Conservation (phyloP, 345 rosid species). For the Cardamine occulta region DNA sequence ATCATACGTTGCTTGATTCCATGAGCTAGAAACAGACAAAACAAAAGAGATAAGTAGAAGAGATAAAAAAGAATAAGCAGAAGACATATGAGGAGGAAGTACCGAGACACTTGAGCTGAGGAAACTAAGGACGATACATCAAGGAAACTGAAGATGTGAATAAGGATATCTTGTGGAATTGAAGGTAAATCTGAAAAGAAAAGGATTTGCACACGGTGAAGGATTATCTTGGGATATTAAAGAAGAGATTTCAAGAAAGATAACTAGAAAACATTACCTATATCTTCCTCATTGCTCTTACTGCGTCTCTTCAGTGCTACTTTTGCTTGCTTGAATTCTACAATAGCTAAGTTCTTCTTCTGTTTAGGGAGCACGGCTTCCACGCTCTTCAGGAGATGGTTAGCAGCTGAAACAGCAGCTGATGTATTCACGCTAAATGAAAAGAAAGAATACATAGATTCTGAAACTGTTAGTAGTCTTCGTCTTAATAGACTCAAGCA, state of each 20-base stretch:
- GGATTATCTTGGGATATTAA: background rate
- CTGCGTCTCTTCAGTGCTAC: slow-evolving; percentile 66
- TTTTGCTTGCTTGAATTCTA: slow-evolving; percentile 76
- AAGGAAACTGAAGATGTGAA: slow-evolving; percentile 67
- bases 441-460: background rate
- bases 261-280: slow-evolving; percentile 42
- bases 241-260: background rate
- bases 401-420: slow-evolving; percentile 71
- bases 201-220: background rate
- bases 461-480: slow-evolving; percentile 7
- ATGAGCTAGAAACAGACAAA: slow-evolving; percentile 58
- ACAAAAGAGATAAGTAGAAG: slow-evolving; percentile 22
- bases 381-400: slow-evolving; percentile 64
- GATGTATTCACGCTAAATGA: slow-evolving; percentile 61
- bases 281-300: slow-evolving; percentile 53
- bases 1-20: slow-evolving; percentile 72
- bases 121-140: slow-evolving; percentile 66
- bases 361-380: slow-evolving; percentile 81
- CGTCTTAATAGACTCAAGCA: background rate
- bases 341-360: slow-evolving; percentile 67
- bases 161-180: slow-evolving; percentile 72
- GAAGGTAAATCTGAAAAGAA: slow-evolving; percentile 54
- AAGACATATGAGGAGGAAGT: slow-evolving; percentile 31
- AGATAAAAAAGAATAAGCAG: background rate
- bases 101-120: slow-evolving; percentile 69